Percentiles rank a stretch among this genome's conserved stretches.
Conservation (phyloP, 345 rosid species). For the Ceriops decandra region DNA sequence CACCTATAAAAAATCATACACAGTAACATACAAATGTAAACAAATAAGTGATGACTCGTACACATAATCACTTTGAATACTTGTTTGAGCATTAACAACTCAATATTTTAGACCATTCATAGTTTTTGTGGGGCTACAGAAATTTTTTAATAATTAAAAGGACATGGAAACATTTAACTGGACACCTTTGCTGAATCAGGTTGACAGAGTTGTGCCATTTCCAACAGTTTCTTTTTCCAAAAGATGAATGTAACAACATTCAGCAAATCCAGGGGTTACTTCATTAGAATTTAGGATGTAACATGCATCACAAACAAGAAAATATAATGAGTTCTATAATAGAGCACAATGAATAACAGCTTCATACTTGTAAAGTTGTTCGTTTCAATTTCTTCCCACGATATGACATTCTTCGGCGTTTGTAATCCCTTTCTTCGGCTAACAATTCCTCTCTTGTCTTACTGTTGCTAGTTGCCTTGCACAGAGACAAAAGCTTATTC, state of each 20-base stretch:
- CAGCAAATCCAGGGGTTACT: not conserved
- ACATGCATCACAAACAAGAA: not conserved
- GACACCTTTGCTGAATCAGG: not conserved
- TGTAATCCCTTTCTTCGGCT: slow-evolving; percentile 99
- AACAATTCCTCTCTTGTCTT: slow-evolving; percentile 83
- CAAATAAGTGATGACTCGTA: not conserved
- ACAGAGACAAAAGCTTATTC: slow-evolving; percentile 6
- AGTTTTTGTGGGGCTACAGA: no score
- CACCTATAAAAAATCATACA: slow-evolving; percentile 42
- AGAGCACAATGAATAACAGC: slow-evolving; percentile 7
- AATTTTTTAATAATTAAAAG: not conserved
- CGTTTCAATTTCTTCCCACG: slow-evolving; percentile 93
- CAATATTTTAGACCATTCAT: no score
- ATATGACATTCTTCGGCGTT: slow-evolving; percentile 90
- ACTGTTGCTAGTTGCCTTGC: slow-evolving; percentile 51
- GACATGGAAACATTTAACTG: not conserved
- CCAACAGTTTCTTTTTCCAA: not conserved
- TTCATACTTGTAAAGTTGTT: slow-evolving; percentile 57
- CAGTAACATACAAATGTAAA: slow-evolving; percentile 7
- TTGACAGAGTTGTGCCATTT: not conserved
- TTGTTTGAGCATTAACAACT: no score
- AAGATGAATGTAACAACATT: not conserved
- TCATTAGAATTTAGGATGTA: not conserved
- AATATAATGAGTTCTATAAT: not conserved
- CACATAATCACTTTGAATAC: not conserved